These are phyloP conservation scores for Colletotrichum truncatum DNA, from an alignment of 2,329 filamentous ascomycete species.

Conservation along the genomic window DNA sequence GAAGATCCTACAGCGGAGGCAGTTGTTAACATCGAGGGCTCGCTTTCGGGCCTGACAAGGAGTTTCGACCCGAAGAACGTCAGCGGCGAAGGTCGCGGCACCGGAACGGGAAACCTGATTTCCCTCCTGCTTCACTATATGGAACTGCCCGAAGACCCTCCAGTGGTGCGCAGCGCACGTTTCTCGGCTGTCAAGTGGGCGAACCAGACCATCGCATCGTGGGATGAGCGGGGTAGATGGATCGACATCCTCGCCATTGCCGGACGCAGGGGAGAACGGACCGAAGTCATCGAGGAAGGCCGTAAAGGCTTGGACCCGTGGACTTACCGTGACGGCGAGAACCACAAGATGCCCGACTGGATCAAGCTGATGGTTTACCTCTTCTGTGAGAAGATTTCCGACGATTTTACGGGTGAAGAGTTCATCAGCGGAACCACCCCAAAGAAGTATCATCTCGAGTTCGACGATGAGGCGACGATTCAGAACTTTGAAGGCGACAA, in stretches of 20 bases:
- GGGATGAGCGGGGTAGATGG: slow-evolving; percentile 83
- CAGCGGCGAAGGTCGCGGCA: slow-evolving; percentile 35
- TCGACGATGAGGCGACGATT: slow-evolving; percentile 43
- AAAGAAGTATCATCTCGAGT: slow-evolving; percentile 11
- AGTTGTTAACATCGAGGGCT: slow-evolving; percentile 88
- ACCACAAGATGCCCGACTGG: slow-evolving; percentile 57
- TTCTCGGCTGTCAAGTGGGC: slow-evolving; percentile 89
- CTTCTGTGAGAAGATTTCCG: slow-evolving; percentile 46
- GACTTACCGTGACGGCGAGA: slow-evolving; percentile 50
- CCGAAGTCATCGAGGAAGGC: slow-evolving; percentile 90
- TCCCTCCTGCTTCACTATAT: slow-evolving; percentile 75
- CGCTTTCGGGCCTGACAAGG: slow-evolving; percentile 76
- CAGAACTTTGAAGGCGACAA: slow-evolving; percentile 58
- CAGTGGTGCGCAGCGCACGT: slow-evolving; percentile 76
- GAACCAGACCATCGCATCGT: slow-evolving; percentile 85
- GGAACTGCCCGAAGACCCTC: slow-evolving; percentile 56
- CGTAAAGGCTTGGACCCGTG: slow-evolving; percentile 83
- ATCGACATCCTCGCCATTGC: slow-evolving; percentile 85
- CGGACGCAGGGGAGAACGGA: slow-evolving; percentile 72
- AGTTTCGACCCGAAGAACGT: slow-evolving; percentile 49
- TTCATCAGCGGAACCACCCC: neutral
- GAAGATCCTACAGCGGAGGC: slow-evolving; percentile 81
- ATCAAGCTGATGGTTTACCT: slow-evolving; percentile 57
- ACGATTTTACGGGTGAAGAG: slow-evolving; percentile 4
- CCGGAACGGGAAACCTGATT: slow-evolving; percentile 44